Evolutionary conservation across 129 eudicot species (phyloP), one percentile per base, ranked within the genome.

Genomic region (Flaveria sonorensis): DNA sequence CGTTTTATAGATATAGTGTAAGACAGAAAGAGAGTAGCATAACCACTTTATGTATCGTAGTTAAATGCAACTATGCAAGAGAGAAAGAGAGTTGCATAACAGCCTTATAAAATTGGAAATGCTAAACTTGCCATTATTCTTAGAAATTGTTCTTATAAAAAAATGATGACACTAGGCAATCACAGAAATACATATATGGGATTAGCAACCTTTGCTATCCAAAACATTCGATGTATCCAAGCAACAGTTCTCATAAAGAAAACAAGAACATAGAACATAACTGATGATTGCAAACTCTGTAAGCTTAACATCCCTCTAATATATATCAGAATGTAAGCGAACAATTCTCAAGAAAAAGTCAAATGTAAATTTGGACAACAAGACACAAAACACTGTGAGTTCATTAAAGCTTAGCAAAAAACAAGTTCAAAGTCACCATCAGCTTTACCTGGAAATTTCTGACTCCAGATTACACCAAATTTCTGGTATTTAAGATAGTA

Each of bases 371-470:
- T 24, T 23, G 57, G 32, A 26, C 6, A 63, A 28, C 18, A 61
- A 36, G 80, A 36, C 48, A 65, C 26, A 73, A 36, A 76, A 42
- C 24, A 76, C 21, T 76, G 43, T 21, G 36, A 62, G 21, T 72
- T 53, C 21, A 19, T 72, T 72, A 32, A 42, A 32, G 10, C 67
- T 36, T 11, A 30, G 48, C 48, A 72, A 19, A 19, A 53, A 61
- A 72, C 48, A 64, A 72, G 77, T 36, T 14, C 3, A 26, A 50
- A 63, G 63, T 32, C 76, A n/a, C 8, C 20, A 20, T 59, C 39
- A 15, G 39, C 32, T 40, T 79, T 72, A 72, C 83, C 78, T 79
- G 51, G 67, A 79, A 79, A 39, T 28, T 40, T 24, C 1, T 30
- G 20, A 62, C 16, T 79, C 57, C 78, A 63, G 43, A 72, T 23